Evolutionary conservation across 495 filamentous ascomycete genomes (phyloP), one percentile per base, ranked within the genome.

Genomic region (Chlorociboria aeruginascens): DNA sequence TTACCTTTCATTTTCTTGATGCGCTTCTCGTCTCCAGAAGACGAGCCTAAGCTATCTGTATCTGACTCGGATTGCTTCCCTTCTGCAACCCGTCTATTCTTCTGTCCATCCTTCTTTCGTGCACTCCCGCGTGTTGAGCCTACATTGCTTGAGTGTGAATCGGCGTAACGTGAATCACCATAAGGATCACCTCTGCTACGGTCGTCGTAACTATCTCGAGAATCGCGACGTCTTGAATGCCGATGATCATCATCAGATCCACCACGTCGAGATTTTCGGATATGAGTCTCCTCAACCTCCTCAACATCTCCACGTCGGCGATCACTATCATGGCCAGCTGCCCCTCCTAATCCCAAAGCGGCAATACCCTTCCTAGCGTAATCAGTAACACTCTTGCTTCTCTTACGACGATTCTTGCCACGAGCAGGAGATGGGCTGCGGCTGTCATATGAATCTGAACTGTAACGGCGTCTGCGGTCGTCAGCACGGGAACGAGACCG

Each of bases 1-100:
- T 93, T 90, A 64, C 82, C 79, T 70, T 78, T 78, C 73, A 90
- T 76, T 63, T 89, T 86, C 67, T 80, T 88, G 20, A 73, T 71
- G 51, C 74, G 68, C 56, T 81, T 76, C 57, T 82, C 79, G 61
- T 94, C 85, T 57, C 87, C 85, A 55, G 82, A 80, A 63, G 82
- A 87, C 60, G 79, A 77, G 52, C 80, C 82, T 49, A 81, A 65
- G 70, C 78, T 74, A 25, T 25, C 20, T 62, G 72, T 76, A 61
- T 77, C 75, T 55, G 71, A 74, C 54, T 70, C 66, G 40, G 67
- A 72, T 34, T 48, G 32, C 16, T 47, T 57, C 31, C 58, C 58
- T 51, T 55, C 51, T 10, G 51, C 54, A 37, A 57, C 38, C 33
- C 48, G 46, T 32, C 39, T 57, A 35, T 61, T 46, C 33, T 32